A percentile compares a stretch with the other conserved stretches of the same genome.
Evolutionary conservation across 2,329 filamentous ascomycete species (phyloP).

Genomic region (Ascochyta clinopodiicola): DNA sequence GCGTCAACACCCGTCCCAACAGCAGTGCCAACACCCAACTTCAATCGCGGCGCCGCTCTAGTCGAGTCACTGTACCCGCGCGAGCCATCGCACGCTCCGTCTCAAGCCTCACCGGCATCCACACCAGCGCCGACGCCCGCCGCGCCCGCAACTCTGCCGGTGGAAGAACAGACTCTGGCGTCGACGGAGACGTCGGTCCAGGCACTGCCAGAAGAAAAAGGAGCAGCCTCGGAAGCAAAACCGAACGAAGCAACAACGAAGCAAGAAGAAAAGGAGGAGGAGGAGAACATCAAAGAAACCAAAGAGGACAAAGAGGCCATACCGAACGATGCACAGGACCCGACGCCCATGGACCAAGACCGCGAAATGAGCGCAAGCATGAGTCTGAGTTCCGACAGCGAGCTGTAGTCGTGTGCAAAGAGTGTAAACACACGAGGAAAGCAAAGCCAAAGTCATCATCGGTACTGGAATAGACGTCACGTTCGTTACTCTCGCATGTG

Average conservation of each 20-base stretch:
- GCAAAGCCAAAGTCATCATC: too few species aligned
- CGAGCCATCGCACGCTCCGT: background rate
- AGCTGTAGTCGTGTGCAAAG: background rate
- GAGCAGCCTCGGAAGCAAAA: background rate
- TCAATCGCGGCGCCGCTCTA: conserved; percentile 8
- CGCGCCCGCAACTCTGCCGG: background rate
- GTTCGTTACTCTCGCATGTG: too few species aligned
- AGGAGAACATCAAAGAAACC: background rate
- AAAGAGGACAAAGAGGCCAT: background rate
- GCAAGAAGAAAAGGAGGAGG: background rate
- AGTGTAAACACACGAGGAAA: too few species aligned
- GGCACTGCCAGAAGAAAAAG: background rate
- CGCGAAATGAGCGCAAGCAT: conserved; percentile 6
- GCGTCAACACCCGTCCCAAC: too few species aligned
- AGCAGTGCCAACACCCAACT: background rate
- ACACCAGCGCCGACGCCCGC: background rate
- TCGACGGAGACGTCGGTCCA: background rate
- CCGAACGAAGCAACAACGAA: background rate
- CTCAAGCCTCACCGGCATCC: background rate
- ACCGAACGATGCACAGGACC: background rate
- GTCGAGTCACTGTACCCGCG: conserved; percentile 7
- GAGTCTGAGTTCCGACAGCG: conserved; percentile 6
- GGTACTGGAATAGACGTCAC: too few species aligned
- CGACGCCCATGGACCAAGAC: background rate
- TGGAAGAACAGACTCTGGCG: background rate